Evolutionary conservation across 345 rosid species (phyloP), one percentile per base, ranked within the genome.

Genomic region (Boechera divaricarpa): DNA sequence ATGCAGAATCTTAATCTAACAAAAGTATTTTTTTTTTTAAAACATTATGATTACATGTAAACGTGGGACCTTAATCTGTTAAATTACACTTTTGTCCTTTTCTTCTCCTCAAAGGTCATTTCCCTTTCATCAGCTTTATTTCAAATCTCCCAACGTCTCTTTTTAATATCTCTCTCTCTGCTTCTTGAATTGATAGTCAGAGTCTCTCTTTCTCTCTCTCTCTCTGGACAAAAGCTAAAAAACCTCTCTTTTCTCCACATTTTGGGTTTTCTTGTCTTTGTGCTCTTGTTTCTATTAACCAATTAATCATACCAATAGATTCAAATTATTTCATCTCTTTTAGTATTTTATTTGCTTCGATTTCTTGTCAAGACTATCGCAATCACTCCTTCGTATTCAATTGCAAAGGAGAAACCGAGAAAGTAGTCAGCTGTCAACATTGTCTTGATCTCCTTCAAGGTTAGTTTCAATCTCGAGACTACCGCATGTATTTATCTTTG

Each of bases 71-170:
- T 45, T 2, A 42, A 77, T 67, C 66, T 53, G 5, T 15, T 35
- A 54, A 63, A 54, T 72, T 73, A 77, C 84, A 73, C 39, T 72
- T 63, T 68, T 76, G 73, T 80, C 81, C 79, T 71, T 77, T 66
- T 75, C 77, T 63, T 29, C 39, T 4, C 24, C 42, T 39, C 41
- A 76, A 69, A 48, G 63, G 69, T 60, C 39, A 10, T 36, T 29
- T 2, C 9, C 13, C 29, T 55, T 63, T 58, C 63, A 57, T 47
- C 73, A 72, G 70, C 78, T 78, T 78, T 78, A 73, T 78, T 78
- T 73, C 81, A 78, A 78, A 78, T 53, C 78, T 67, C 60, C 73
- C 45, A 72, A 64, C 77, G 72, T 72, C 81, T 78, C 63, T 67
- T 16, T 72, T 44, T 9, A 15, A 35, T 44, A 6, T 41, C 12